A percentile compares a stretch with the other conserved stretches of the same genome.
These are phyloP conservation scores for Gypsophila paniculata DNA, from an alignment of 179 eudicot genomes.

Conservation along the genomic window DNA sequence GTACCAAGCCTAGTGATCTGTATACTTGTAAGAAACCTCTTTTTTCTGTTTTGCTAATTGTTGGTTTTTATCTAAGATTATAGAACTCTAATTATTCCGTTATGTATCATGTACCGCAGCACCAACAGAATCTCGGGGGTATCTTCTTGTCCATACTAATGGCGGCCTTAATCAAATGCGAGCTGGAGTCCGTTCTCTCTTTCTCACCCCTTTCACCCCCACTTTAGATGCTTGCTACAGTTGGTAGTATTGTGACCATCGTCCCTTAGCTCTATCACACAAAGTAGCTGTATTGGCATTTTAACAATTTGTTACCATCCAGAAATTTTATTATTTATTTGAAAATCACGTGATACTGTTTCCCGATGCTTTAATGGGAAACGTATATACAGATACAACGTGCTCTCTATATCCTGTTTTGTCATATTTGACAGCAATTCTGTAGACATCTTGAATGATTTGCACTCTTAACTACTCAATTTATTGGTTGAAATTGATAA, in stretches of 20 bases:
- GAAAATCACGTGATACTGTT: background rate
- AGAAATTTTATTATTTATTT: background rate
- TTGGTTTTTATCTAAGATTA: background rate
- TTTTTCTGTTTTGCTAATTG: conserved; percentile 18
- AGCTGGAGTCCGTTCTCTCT: conserved; percentile 64
- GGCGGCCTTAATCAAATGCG: conserved; percentile 99
- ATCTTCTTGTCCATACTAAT: conserved; percentile 87
- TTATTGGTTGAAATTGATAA: no score
- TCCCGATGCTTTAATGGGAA: conserved; percentile 2
- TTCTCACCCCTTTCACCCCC: conserved; percentile 6
- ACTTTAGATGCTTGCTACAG: background rate
- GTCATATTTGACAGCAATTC: background rate
- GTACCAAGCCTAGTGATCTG: conserved; percentile 50
- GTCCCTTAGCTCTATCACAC: background rate
- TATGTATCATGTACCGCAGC: conserved; percentile 38
- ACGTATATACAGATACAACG: background rate
- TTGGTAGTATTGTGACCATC: background rate
- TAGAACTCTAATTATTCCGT: conserved; percentile 14
- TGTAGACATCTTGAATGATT: conserved; percentile 10
- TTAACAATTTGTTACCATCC: background rate
- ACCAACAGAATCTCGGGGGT: conserved; percentile 54
- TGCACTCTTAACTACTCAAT: background rate
- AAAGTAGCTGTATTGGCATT: background rate
- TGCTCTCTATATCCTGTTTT: background rate
- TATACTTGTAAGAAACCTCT: conserved; percentile 45